phyloP scores from a whole-genome alignment of 495 filamentous ascomycete species.

The Pyrenula massariospora region DNA sequence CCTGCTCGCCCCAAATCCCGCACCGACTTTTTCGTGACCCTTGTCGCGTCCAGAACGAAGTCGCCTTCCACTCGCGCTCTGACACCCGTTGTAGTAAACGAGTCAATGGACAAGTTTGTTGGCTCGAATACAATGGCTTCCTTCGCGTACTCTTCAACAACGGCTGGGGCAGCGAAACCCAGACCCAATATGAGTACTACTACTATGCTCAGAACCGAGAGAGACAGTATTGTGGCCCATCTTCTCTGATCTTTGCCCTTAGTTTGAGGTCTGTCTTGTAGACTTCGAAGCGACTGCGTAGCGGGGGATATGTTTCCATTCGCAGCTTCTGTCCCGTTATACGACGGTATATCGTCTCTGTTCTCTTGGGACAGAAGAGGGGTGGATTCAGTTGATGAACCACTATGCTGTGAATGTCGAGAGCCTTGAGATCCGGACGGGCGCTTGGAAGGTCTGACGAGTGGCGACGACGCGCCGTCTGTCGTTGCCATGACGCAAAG shows the following conservation, averaged over 20 bases:
- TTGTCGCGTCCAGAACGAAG: conserved; percentile 63
- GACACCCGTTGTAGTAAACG: conserved; percentile 65
- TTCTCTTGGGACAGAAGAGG: background rate
- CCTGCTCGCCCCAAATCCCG: conserved; percentile 62
- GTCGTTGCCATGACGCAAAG: too few relatives aligned
- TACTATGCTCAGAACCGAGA: conserved; percentile 31
- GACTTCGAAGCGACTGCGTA: conserved; percentile 12
- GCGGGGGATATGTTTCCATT: conserved; percentile 8
- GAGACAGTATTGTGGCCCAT: conserved; percentile 48
- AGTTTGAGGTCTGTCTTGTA: conserved; percentile 10
- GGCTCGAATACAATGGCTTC: conserved; percentile 72
- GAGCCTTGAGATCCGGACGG: background rate
- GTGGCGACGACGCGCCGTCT: background rate
- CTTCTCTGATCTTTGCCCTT: conserved; percentile 21
- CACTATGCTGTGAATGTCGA: background rate
- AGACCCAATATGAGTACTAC: conserved; percentile 41
- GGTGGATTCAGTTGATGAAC: background rate
- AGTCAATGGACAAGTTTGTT: conserved; percentile 69
- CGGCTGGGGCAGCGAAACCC: conserved; percentile 70
- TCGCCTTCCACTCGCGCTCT: conserved; percentile 67
- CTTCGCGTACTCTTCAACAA: conserved; percentile 73
- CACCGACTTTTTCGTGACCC: conserved; percentile 56
- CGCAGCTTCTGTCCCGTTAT: background rate
- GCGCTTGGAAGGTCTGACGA: background rate
- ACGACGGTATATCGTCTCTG: background rate